Base-by-base conservation (phyloP, 352 stramenopile species). In the Phytophthora syringae region DNA sequence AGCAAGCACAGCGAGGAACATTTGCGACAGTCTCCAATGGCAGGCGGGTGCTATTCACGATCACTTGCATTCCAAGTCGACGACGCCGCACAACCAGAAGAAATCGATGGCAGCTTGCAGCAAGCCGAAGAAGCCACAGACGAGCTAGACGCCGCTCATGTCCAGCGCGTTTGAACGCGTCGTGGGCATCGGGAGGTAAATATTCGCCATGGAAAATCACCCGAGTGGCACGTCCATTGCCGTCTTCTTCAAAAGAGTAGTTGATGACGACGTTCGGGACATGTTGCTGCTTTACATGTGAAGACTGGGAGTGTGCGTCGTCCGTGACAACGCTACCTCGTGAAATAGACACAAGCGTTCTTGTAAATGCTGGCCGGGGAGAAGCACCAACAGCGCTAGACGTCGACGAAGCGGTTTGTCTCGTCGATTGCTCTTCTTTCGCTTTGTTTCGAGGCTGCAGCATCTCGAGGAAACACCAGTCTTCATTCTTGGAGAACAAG, bases 61-160 rank as follows among this genome's bases (percentile, higher is more conserved):
- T 57, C 32, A 87, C 72, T 50, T 87, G 67, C 60, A 79, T 79
- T 10, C 80, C 73, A 52, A 88, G 74, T 18, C 80, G 73, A 30
- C 72, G 72, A 21, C 80, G 73, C 13, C 67, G 68, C 16, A 81
- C 71, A 28, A 88, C 66, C 2, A 75, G 54, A 36, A 84, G 49
- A 43, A 80, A 70, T 3, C 73, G 75, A 30, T 74, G 70, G n/a
- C 64, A 77, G 53, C 55, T 74, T n/a, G 59, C 65, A 52, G 70
- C 70, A 45, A 74, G 60, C 16, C 60, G 70, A 22, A 77, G 45
- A 15, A 77, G 25, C 70, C 59, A 77, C 11, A 64, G 55, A 39
- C 64, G 59, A 3, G 70, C 70, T 40, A 71, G 3, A 5, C 64
- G 70, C 47, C 70, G 53, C 40, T 77, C 70, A 18, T 77, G 64